Percentiles rank a stretch among this genome's conserved stretches.
Conservation (phyloP, 441 rosid genomes). For the Adansonia rubrostipa region DNA sequence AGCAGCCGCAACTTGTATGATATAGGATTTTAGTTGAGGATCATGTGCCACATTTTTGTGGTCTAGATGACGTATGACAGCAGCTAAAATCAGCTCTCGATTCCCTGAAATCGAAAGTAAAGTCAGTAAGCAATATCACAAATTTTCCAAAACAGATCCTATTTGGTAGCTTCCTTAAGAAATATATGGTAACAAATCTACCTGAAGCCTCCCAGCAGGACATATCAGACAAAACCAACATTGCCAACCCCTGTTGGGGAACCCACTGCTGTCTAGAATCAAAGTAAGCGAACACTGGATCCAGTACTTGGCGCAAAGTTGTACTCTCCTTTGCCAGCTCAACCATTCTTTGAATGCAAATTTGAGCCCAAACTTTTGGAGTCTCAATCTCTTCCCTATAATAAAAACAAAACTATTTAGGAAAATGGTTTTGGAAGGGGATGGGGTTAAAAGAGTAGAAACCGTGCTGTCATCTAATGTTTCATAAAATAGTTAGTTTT, state of each 20-base stretch:
- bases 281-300: conserved; percentile 84
- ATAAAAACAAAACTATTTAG: conserved; percentile 23
- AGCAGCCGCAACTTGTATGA: conserved; percentile 76
- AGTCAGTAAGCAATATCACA: conserved; percentile 21
- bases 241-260: conserved; percentile 76
- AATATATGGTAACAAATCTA: conserved; percentile 30
- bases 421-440: not conserved
- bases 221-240: conserved; percentile 83
- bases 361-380: conserved; percentile 92
- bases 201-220: conserved; percentile 80
- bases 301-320: conserved; percentile 79
- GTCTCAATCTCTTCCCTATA: conserved; percentile 83
- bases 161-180: not conserved
- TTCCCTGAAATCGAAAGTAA: conserved; percentile 58
- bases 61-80: conserved; percentile 88
- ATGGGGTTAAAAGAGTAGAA: not conserved
- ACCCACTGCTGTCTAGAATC: conserved; percentile 81
- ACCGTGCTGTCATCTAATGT: not conserved
- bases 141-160: not conserved
- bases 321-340: conserved; percentile 90
- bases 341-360: conserved; percentile 91
- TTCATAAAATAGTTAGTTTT: not conserved
- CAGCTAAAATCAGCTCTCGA: conserved; percentile 76
- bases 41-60: conserved; percentile 85
- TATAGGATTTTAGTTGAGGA: conserved; percentile 72